Evolutionary conservation across 371 early-diverging fungal genomes (phyloP).

Genomic region (Apophysomyces sp.): DNA sequence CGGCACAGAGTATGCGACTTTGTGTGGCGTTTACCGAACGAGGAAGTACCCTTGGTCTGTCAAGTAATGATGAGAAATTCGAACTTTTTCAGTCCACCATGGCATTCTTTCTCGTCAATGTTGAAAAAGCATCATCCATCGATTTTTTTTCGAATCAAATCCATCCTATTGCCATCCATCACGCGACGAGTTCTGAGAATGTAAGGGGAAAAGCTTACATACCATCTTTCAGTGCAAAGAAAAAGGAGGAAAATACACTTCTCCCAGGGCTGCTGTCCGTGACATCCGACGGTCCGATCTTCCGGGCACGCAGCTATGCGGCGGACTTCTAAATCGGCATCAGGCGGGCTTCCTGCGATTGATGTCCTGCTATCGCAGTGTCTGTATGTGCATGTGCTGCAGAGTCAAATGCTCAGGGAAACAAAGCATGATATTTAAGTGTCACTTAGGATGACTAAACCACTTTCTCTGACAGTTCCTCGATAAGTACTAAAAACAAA

Average conservation of each 20-base stretch:
- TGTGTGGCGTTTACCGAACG: slow-evolving; percentile 99
- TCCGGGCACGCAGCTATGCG: background rate
- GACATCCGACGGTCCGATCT: background rate
- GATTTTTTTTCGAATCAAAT: background rate
- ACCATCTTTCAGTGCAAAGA: background rate
- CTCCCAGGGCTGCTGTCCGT: background rate
- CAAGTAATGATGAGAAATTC: background rate
- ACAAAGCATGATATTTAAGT: background rate
- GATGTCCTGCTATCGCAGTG: background rate
- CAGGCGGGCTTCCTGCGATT: no score
- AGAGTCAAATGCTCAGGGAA: background rate
- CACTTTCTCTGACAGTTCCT: background rate
- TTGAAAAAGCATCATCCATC: background rate
- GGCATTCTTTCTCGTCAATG: background rate
- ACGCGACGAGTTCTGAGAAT: background rate
- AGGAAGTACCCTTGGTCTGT: slow-evolving; percentile 98
- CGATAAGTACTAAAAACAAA: background rate
- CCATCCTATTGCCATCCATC: slow-evolving; percentile 2
- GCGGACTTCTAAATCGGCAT: no score
- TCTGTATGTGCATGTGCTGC: background rate
- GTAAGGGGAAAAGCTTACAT: background rate
- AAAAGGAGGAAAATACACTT: background rate
- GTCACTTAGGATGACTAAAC: background rate
- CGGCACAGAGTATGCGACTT: slow-evolving; percentile 98
- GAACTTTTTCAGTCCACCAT: background rate